These are phyloP conservation scores for Colletotrichum lentis DNA, from an alignment of 2,329 filamentous ascomycete species.

Conservation along the genomic window DNA sequence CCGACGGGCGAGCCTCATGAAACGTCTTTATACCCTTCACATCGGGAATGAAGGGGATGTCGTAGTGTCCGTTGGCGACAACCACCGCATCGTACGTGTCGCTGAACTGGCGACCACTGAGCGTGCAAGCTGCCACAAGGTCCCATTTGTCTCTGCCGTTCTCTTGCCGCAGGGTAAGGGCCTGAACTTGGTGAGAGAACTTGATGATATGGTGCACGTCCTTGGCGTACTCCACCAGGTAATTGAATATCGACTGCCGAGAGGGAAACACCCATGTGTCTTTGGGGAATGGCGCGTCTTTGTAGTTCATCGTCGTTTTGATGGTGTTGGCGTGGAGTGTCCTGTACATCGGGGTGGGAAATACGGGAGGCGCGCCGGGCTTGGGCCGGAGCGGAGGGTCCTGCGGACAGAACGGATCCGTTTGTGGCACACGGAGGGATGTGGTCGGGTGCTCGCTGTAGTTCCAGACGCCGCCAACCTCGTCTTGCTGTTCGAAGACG, in stretches of 20 bases:
- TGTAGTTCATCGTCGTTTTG: constrained; percentile 80
- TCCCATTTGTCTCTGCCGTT: constrained; percentile 64
- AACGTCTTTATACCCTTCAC: constrained; percentile 69
- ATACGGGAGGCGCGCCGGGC: constrained; percentile 60
- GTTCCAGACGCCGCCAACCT: constrained; percentile 86
- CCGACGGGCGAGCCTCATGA: constrained; percentile 63
- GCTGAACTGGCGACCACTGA: constrained; percentile 50
- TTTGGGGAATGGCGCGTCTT: constrained; percentile 71
- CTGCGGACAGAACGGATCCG: constrained; percentile 67
- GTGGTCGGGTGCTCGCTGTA: constrained; percentile 66
- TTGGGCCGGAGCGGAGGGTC: constrained; percentile 68
- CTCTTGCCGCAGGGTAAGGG: constrained; percentile 54
- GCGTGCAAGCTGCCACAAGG: constrained; percentile 62
- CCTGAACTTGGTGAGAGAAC: constrained; percentile 75
- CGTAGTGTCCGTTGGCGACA: constrained; percentile 79
- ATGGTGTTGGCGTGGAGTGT: constrained; percentile 88
- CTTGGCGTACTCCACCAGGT: constrained; percentile 75
- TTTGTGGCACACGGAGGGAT: constrained; percentile 70
- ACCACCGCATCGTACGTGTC: constrained; percentile 77
- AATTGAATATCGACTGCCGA: constrained; percentile 74
- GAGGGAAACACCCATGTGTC: constrained; percentile 77
- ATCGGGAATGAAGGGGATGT: constrained; percentile 71
- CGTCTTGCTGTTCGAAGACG: constrained; percentile 81
- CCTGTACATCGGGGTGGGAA: constrained; percentile 86
- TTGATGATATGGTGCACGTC: constrained; percentile 72